phyloP scores from a whole-genome alignment of 371 early-diverging fungal species.

The Mucor mucedo region DNA sequence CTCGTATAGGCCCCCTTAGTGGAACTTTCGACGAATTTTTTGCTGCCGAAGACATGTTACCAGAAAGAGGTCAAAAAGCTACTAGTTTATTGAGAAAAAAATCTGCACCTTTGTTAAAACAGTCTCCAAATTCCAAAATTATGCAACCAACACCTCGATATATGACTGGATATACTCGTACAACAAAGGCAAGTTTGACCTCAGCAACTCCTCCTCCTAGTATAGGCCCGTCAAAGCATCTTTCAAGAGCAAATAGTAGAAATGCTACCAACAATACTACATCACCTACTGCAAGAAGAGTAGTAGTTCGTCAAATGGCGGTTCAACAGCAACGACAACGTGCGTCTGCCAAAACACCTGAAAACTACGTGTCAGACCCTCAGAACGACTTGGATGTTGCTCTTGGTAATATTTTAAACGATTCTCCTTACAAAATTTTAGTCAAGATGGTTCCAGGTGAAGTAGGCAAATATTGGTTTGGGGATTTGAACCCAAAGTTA shows the following conservation, averaged over 20 bases:
- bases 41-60: constrained; percentile 15
- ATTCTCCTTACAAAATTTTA: constrained; percentile 47
- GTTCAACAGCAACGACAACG: constrained; percentile 18
- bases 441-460: constrained; percentile 64
- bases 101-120: constrained; percentile 31
- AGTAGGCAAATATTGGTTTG: constrained; percentile 77
- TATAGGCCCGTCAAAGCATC: constrained; percentile 5
- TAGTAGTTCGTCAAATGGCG: constrained; percentile 17
- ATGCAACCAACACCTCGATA: constrained; percentile 38
- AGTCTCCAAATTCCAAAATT: constrained; percentile 27
- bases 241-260: constrained; percentile 11
- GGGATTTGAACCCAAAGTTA: constrained; percentile 71
- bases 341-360: constrained; percentile 19
- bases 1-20: constrained; percentile 35
- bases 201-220: constrained; percentile 13
- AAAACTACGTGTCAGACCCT: constrained; percentile 67
- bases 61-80: constrained; percentile 28
- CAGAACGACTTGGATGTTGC: constrained; percentile 74
- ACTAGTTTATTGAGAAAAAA: constrained; percentile 23
- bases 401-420: constrained; percentile 73
- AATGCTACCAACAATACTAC: constrained; percentile 6
- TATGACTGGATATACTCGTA: constrained; percentile 17
- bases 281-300: constrained; percentile 24
- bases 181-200: not conserved
- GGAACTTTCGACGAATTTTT: constrained; percentile 26